These are phyloP conservation scores for Bidens hawaiensis DNA, from an alignment of 140 eudicot genomes.

Conservation along the genomic window DNA sequence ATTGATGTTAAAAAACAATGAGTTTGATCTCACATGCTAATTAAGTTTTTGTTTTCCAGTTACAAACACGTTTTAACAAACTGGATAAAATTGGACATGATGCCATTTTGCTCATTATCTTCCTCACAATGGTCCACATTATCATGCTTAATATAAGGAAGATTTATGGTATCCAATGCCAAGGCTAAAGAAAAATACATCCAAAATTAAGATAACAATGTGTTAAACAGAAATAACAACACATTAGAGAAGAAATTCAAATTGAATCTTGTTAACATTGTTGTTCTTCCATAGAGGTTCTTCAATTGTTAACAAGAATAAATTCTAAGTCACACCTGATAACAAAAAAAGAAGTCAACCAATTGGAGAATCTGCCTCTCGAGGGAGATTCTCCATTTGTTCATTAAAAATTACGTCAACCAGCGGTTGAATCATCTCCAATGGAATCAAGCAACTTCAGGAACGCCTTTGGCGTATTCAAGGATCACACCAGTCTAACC, in stretches of 20 bases:
- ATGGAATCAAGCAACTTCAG: conserved; percentile 63
- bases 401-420: not conserved
- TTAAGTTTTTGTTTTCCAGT: not conserved
- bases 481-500: conserved; percentile 80
- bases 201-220: not conserved
- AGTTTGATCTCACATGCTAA: not conserved
- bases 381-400: conserved; percentile 12
- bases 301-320: not conserved
- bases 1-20: not conserved
- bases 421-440: not conserved
- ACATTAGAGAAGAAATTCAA: not conserved
- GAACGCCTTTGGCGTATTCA: conserved; percentile 67
- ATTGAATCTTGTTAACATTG: conserved; percentile 10
- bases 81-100: not conserved
- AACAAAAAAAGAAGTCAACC: not conserved
- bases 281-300: conserved; percentile 12
- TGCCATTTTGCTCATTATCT: conserved; percentile 11
- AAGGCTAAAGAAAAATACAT: not conserved
- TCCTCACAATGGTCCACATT: conserved; percentile 21
- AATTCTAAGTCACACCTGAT: not conserved
- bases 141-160: conserved; percentile 22
- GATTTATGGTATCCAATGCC: conserved; percentile 14
- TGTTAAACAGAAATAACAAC: not conserved
- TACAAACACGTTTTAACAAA: not conserved
- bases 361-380: conserved; percentile 14